Evolutionary conservation across 139 green algal genomes (phyloP).

Genomic region (Edaphochlamys debaryana): DNA sequence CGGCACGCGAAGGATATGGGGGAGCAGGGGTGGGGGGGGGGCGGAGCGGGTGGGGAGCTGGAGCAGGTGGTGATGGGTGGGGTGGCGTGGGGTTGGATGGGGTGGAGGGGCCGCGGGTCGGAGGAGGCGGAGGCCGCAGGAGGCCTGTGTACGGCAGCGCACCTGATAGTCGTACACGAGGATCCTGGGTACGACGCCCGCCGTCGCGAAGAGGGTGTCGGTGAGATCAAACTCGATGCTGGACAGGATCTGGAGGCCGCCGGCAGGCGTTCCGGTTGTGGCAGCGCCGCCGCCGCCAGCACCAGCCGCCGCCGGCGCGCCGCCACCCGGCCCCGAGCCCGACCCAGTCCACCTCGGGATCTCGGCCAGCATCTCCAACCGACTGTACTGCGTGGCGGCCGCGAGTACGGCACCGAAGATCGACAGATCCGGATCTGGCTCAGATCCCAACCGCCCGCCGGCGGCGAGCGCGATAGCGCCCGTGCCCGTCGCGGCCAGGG

Average conservation of each 20-base stretch:
- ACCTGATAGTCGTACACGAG: conserved; percentile 36
- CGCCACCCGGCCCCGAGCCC: neutral
- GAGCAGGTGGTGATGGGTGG: too few relatives aligned
- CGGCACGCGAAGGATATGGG: too few relatives aligned
- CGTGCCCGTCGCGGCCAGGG: too few relatives aligned
- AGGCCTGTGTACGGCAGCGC: neutral
- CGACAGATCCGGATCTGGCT: conserved; percentile 41
- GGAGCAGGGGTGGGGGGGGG: too few relatives aligned
- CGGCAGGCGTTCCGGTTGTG: neutral
- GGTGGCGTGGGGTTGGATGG: too few relatives aligned
- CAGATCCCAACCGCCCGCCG: too few relatives aligned
- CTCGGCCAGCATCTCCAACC: conserved; percentile 60
- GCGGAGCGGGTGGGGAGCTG: too few relatives aligned
- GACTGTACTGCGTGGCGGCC: conserved; percentile 61
- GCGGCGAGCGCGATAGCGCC: too few relatives aligned
- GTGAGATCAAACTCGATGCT: conserved; percentile 86
- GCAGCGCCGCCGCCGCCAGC: neutral
- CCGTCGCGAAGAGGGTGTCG: conserved; percentile 91
- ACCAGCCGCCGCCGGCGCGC: neutral
- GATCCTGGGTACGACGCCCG: conserved; percentile 41
- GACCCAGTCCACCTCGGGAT: conserved; percentile 34
- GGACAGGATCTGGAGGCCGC: conserved; percentile 77
- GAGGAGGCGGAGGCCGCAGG: too few relatives aligned
- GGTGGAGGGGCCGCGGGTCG: too few relatives aligned
- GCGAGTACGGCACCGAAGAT: conserved; percentile 74